phyloP scores from a whole-genome alignment of 345 rosid genomes.

The Eucalyptus polyanthemos region DNA sequence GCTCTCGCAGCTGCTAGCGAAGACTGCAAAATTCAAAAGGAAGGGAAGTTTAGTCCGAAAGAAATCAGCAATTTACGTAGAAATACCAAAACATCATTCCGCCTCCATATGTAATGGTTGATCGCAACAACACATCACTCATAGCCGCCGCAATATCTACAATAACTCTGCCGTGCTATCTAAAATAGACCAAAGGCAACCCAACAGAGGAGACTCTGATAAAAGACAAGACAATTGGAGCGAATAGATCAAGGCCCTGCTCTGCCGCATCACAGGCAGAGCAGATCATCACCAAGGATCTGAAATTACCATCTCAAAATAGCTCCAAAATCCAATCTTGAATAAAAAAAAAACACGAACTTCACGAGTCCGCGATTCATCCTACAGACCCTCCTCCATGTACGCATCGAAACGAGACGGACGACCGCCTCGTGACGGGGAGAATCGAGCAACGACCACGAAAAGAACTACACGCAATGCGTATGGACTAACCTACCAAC shows the following conservation, averaged over 20 bases:
- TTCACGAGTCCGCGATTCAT: not conserved
- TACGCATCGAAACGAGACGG: not conserved
- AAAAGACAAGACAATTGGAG: not conserved
- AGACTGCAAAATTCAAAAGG: constrained; percentile 46
- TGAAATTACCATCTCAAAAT: not conserved
- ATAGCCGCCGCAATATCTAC: not conserved
- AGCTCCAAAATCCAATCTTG: not conserved
- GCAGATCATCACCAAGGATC: not conserved
- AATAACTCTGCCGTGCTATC: not conserved
- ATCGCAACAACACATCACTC: not conserved
- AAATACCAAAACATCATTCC: not conserved
- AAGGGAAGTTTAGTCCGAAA: not conserved
- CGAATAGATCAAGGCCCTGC: not conserved
- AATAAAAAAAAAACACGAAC: not conserved
- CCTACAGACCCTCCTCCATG: not conserved
- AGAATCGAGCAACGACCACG: not conserved
- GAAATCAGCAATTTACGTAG: not conserved
- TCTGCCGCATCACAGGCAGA: not conserved
- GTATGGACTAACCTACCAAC: not conserved
- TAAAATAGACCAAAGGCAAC: not conserved
- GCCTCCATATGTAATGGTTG: not conserved
- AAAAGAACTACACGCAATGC: not conserved
- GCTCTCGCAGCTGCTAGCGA: constrained; percentile 96
- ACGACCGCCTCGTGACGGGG: not conserved
- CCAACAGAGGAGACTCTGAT: not conserved